phyloP scores from a whole-genome alignment of 352 stramenopile genomes.

The Pythium aristosporum region DNA sequence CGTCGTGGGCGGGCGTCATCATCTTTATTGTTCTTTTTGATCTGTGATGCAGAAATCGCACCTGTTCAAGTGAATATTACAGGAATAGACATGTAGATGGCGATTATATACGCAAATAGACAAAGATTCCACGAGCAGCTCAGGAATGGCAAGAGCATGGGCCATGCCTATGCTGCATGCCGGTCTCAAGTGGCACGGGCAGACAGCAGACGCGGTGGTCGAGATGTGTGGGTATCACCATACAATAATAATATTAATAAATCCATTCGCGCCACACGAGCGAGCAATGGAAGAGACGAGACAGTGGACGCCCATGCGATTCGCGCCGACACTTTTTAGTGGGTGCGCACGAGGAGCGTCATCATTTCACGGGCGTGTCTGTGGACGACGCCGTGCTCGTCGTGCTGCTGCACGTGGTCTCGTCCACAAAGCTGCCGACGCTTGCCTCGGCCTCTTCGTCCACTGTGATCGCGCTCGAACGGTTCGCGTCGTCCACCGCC shows the following conservation, averaged over 20 bases:
- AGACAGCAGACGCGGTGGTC: background rate
- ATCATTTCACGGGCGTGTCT: constrained; percentile 27
- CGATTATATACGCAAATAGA: background rate
- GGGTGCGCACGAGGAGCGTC: background rate
- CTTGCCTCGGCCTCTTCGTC: constrained; percentile 37
- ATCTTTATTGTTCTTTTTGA: constrained; percentile 10
- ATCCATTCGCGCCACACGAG: constrained; percentile 8
- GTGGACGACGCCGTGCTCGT: constrained; percentile 37
- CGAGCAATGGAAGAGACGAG: background rate
- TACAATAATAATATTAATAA: constrained; percentile 33
- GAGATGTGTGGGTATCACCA: background rate
- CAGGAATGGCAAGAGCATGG: background rate
- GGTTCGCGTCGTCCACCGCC: constrained; percentile 29
- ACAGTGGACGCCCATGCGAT: background rate
- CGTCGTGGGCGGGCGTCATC: constrained; percentile 24
- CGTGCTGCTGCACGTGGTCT: constrained; percentile 40
- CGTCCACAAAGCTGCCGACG: constrained; percentile 35
- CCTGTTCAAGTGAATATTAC: constrained; percentile 12
- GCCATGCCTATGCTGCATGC: background rate
- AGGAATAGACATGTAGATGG: background rate
- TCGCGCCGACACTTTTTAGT: background rate
- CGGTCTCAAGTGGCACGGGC: background rate
- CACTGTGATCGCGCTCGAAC: constrained; percentile 36
- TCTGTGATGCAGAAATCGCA: background rate
- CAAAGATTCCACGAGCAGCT: background rate